Evolutionary conservation across 129 eudicot genomes (phyloP), one percentile per base, ranked within the genome.

Genomic region (Saussurea involucrata): DNA sequence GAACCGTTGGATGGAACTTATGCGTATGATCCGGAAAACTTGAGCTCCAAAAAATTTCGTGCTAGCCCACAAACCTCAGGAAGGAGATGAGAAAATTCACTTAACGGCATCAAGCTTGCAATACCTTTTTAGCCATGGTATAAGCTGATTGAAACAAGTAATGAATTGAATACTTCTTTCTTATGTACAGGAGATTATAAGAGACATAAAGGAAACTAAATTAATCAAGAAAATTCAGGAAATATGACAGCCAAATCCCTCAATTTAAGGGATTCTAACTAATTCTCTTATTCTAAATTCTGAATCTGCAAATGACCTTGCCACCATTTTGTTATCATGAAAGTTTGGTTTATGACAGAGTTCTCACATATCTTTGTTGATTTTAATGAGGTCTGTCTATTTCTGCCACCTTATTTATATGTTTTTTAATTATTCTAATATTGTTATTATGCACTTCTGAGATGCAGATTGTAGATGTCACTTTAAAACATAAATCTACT

Each of bases 311-410:
- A 34, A 34, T 34, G 40, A 34, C 40, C 40, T 34, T 34, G 46
- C 46, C 46, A 37, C 46, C 58, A 49, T 49, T 6, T 46, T 46
- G 58, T 46, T 46, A 46, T 49, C 66, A 75, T 73, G 85, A 88
- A 95, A 97, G 89, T 92, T 77, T 95, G 97, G 99, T 95, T 84
- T 85, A 95, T 95, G 99, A 81, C 92, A 0, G 92, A 91, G 82
- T 88, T 95, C 77, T 95, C 99, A n/a, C 92, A 91, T 74, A 83
- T 92, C 66, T 95, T 95, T 84, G 78, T 17, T 44, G 88, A 81
- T 37, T 89, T 92, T 78, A 89, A 89, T 34, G 90, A 89, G 97
- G 97, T 95, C 63, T 11, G 88, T 87, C 57, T 66, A 36, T 49
- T 79, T 42, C 53, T n/a, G n/a, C n/a, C n/a, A n/a, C n/a, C n/a